Evolutionary conservation across 2,329 filamentous ascomycete species (phyloP).

Genomic region (Aspergillus bombycis): DNA sequence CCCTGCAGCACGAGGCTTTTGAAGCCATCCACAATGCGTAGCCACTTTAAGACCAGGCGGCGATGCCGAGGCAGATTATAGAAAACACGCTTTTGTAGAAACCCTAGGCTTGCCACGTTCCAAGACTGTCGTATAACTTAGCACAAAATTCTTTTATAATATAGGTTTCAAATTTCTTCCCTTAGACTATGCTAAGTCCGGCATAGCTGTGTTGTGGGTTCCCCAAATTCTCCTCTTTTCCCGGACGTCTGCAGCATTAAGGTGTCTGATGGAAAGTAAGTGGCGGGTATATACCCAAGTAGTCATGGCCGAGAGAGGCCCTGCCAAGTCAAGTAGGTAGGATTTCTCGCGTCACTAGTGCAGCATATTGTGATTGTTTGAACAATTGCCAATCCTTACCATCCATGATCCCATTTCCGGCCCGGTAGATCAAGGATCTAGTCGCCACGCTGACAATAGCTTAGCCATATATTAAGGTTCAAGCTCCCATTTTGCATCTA

Average conservation of each 20-base stretch:
- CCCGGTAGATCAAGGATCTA: constrained; percentile 4
- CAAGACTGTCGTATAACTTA: neutral
- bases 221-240: neutral
- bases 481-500: neutral
- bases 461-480: constrained; percentile 1
- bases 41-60: neutral
- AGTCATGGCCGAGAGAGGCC: neutral
- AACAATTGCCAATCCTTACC: neutral
- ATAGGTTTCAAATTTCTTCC: neutral
- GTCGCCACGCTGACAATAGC: neutral
- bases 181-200: neutral
- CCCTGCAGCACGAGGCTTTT: neutral
- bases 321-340: neutral
- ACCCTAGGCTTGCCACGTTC: neutral
- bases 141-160: neutral
- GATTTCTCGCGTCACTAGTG: neutral
- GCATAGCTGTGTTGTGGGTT: neutral
- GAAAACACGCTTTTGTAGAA: neutral
- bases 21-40: neutral
- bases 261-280: neutral
- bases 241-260: neutral
- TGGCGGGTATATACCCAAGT: neutral
- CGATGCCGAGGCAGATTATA: neutral
- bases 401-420: neutral
- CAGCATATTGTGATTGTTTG: neutral